Base-by-base conservation (phyloP, 2,329 filamentous ascomycete genomes). In the Pseudogymnoascus sp. region DNA sequence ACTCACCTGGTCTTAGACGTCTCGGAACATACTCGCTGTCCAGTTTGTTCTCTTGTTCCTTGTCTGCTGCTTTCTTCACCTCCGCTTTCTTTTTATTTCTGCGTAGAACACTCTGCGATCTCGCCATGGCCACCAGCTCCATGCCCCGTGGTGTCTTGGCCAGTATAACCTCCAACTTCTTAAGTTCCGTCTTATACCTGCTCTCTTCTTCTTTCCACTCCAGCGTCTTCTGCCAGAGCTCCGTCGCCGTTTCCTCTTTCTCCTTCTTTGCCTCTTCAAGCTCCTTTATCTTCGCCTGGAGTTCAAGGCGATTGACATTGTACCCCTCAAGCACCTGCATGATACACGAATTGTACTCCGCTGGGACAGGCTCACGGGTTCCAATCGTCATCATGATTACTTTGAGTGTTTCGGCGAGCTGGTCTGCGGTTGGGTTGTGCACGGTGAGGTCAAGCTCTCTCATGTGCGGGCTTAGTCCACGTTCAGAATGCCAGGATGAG, bases 261-360 rank as follows among this genome's bases (percentile, higher is more conserved):
- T 45, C 65, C 36, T 67, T 57, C 28, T 70, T 71, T 34, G 72
- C 37, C 21, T 67, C 68, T 28, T 71, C 67, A 16, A 74, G 69
- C 6, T 62, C 64, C 3, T 68, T 61, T 10, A 69, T 67, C 34
- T 67, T 71, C 7, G 61, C 64, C 6, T 57, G 62, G 2, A 74
- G 34, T 23, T 71, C 65, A 16, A 63, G 43, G 5, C 65, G 63
- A 23, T 72, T 43, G 41, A 70, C 65, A 4, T 71, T 65, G 64
- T 74, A 75, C 3, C 68, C 67, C 62, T 75, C 73, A 2, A 75
- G 57, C 21, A 74, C 66, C 51, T 74, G 69, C n/a, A 73, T 43
- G 16, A 75, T 72, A 51, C 68, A 70, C 28, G 69, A 69, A 36
- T 74, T 75, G 41, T 73, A 73, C 37, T 72, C 65, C 1, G 70